These are phyloP conservation scores for Patellaria atrata DNA, from an alignment of 495 filamentous ascomycete genomes.

Conservation along the genomic window DNA sequence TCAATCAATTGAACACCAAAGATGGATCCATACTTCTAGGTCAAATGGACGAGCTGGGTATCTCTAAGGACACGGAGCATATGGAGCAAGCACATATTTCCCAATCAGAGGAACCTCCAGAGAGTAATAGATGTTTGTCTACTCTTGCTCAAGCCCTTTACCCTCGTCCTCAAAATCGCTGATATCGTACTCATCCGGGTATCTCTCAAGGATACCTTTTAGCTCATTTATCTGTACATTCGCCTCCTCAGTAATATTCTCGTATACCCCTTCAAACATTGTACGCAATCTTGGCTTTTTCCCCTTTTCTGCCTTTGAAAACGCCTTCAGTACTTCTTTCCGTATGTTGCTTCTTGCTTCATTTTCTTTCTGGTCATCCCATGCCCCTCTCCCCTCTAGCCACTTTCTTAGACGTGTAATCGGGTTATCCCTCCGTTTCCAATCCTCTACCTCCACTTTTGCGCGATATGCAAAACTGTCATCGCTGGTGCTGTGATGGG, in stretches of 20 bases:
- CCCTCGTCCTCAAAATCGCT: slow-evolving; percentile 61
- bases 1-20: too few relatives aligned
- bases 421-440: slow-evolving; percentile 92
- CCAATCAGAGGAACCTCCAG: too few relatives aligned
- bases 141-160: too few relatives aligned
- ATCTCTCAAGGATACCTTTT: slow-evolving; percentile 60
- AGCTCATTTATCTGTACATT: slow-evolving; percentile 66
- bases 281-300: slow-evolving; percentile 68
- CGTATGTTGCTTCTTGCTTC: slow-evolving; percentile 51
- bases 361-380: slow-evolving; percentile 74
- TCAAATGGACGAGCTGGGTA: too few relatives aligned
- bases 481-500: slow-evolving; percentile 94
- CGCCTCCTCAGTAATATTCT: slow-evolving; percentile 69
- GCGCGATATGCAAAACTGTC: slow-evolving; percentile 95
- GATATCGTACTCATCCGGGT: slow-evolving; percentile 88
- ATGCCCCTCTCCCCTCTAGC: slow-evolving; percentile 64
- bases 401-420: slow-evolving; percentile 85
- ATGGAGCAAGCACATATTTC: too few relatives aligned
- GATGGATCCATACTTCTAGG: too few relatives aligned
- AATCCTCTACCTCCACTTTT: slow-evolving; percentile 88
- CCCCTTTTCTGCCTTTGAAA: slow-evolving; percentile 73
- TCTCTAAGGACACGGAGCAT: too few relatives aligned
- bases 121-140: too few relatives aligned
- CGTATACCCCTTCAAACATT: slow-evolving; percentile 81
- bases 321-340: slow-evolving; percentile 68